A percentile compares a stretch with the other conserved stretches of the same genome.
Conservation (phyloP, 1,284 basidiomycete species). For the Cutaneotrichosporon sp. region DNA sequence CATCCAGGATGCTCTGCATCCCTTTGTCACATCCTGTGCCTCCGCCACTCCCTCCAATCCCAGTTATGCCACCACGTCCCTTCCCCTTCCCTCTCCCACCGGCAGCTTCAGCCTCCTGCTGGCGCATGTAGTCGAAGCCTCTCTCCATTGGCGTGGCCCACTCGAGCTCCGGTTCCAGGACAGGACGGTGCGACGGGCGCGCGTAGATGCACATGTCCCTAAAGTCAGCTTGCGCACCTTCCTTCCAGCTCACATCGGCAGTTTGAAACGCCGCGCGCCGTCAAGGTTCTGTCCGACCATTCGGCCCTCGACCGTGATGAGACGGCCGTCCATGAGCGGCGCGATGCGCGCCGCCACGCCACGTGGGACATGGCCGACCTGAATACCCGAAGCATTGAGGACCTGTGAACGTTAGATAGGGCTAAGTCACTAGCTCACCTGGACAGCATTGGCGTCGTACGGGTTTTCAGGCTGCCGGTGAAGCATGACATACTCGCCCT, state of each 20-base stretch:
- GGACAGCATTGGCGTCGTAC: conserved; percentile 58
- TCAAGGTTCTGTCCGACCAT: conserved; percentile 51
- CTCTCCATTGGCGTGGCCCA: conserved; percentile 69
- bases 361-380: conserved; percentile 74
- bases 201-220: conserved; percentile 63
- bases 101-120: conserved; percentile 12
- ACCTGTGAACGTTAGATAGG: conserved; percentile 59
- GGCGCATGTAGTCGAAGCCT: conserved; percentile 48
- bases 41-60: conserved; percentile 7
- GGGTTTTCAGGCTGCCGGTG: conserved; percentile 63
- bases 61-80: conserved; percentile 8
- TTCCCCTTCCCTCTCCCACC: conserved; percentile 10
- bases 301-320: conserved; percentile 65
- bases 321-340: conserved; percentile 61
- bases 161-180: conserved; percentile 61
- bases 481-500: conserved; percentile 70
- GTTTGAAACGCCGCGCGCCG: conserved; percentile 50
- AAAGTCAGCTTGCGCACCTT: not conserved
- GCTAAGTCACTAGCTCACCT: conserved; percentile 12
- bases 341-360: conserved; percentile 58
- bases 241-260: conserved; percentile 59
- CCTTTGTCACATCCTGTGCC: conserved; percentile 46
- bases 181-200: conserved; percentile 52
- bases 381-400: conserved; percentile 63
- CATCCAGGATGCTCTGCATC: conserved; percentile 60